These are phyloP conservation scores for Spergularia marina DNA, from an alignment of 148 eudicot genomes.

Conservation along the genomic window DNA sequence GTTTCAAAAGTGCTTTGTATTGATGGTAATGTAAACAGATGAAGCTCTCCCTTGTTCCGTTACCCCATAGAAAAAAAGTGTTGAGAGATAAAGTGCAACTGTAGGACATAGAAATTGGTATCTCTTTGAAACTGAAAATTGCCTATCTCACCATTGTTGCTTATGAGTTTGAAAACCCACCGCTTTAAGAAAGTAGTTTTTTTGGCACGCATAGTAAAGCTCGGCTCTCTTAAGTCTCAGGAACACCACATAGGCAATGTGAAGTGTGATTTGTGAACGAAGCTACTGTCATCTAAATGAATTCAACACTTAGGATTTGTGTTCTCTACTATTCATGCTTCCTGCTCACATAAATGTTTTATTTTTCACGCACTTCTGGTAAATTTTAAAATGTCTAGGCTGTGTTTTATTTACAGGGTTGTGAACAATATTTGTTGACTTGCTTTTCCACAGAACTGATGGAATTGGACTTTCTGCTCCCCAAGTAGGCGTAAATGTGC, in stretches of 20 bases:
- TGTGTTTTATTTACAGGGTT: constrained; percentile 33
- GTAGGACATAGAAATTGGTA: too few relatives aligned
- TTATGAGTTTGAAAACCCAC: too few relatives aligned
- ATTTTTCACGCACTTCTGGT: not conserved
- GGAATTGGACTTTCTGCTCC: constrained; percentile 99
- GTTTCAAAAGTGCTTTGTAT: too few relatives aligned
- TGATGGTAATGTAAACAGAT: too few relatives aligned
- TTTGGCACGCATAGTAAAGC: too few relatives aligned
- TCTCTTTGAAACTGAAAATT: too few relatives aligned
- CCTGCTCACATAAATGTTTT: not conserved
- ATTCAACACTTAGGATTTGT: not conserved
- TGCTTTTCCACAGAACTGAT: constrained; percentile 79
- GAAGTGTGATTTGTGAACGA: not conserved
- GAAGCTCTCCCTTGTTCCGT: too few relatives aligned
- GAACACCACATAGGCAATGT: not conserved
- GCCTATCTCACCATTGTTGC: too few relatives aligned
- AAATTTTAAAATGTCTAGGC: constrained; percentile 5
- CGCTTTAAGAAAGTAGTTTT: too few relatives aligned
- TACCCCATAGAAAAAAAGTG: too few relatives aligned
- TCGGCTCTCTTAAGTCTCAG: not conserved
- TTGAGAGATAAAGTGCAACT: too few relatives aligned
- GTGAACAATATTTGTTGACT: constrained; percentile 47
- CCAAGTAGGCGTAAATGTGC: constrained; percentile 92
- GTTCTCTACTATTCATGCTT: not conserved
- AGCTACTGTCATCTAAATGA: too few relatives aligned